Evolutionary conservation across 1,139 yeast genomes (phyloP).

Genomic region (Suhomyces coccinellae): DNA sequence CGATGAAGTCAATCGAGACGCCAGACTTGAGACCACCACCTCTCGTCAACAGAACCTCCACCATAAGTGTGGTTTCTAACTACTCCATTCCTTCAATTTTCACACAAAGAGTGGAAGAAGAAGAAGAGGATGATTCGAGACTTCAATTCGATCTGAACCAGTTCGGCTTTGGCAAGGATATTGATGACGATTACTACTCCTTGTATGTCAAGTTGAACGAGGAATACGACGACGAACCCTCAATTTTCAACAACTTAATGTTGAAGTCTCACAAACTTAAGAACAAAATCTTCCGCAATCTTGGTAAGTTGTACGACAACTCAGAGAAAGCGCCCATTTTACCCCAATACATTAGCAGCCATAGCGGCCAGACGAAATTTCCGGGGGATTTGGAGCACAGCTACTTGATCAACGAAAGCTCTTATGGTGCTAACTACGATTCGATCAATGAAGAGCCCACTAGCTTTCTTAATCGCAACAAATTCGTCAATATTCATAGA

Average conservation of each 20-base stretch:
- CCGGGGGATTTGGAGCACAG: constrained; percentile 1
- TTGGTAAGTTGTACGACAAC: constrained; percentile 5
- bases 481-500: constrained; percentile 18
- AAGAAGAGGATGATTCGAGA: constrained; percentile 16
- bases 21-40: constrained; percentile 7
- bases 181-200: constrained; percentile 22
- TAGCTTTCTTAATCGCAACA: constrained; percentile 15
- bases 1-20: constrained; percentile 27
- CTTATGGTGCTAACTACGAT: constrained; percentile 24
- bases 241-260: constrained; percentile 18
- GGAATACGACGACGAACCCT: constrained; percentile 18
- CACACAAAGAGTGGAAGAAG: constrained; percentile 15
- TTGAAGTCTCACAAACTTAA: constrained; percentile 22
- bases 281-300: constrained; percentile 13
- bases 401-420: constrained; percentile 2
- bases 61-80: constrained; percentile 16
- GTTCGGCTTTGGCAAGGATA: constrained; percentile 5
- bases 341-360: constrained; percentile 6
- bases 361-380: constrained; percentile 5
- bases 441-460: constrained; percentile 38
- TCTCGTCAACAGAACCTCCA: constrained; percentile 15
- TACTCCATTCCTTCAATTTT: constrained; percentile 17
- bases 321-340: neutral
- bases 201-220: constrained; percentile 20
- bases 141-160: constrained; percentile 4